A percentile compares a stretch with the other conserved stretches of the same genome.
These are phyloP conservation scores for Crithidia expoeki DNA, from an alignment of 208 protist species.

Conservation along the genomic window DNA sequence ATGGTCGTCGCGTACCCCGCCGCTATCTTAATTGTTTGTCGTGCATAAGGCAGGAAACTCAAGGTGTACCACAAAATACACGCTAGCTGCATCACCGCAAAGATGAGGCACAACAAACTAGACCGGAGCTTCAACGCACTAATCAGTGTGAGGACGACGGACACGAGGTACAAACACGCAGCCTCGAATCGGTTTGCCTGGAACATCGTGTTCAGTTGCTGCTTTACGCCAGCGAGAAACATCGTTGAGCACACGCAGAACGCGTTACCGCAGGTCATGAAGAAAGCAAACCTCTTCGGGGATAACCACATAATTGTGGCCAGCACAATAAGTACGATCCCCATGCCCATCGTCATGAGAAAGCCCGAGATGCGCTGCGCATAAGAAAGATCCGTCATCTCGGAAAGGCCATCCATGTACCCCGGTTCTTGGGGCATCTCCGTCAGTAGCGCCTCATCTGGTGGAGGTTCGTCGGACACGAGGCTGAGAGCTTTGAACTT, in stretches of 20 bases:
- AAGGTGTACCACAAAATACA: slow-evolving; percentile 89
- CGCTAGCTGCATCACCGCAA: slow-evolving; percentile 63
- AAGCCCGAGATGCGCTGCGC: slow-evolving; percentile 86
- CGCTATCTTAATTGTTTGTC: slow-evolving; percentile 54
- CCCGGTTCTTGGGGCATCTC: slow-evolving; percentile 59
- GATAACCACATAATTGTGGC: slow-evolving; percentile 60
- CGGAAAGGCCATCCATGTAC: slow-evolving; percentile 50
- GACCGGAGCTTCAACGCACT: slow-evolving; percentile 66
- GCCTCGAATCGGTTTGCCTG: slow-evolving; percentile 76
- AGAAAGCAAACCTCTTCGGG: slow-evolving; percentile 92
- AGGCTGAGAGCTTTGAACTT: slow-evolving; percentile 45
- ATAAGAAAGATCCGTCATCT: slow-evolving; percentile 82
- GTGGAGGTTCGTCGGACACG: slow-evolving; percentile 61
- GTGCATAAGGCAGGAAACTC: slow-evolving; percentile 89
- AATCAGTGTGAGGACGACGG: slow-evolving; percentile 74
- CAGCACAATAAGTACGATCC: slow-evolving; percentile 79
- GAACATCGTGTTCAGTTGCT: slow-evolving; percentile 85
- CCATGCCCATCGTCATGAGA: slow-evolving; percentile 82
- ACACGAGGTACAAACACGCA: slow-evolving; percentile 68
- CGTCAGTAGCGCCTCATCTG: slow-evolving; percentile 50
- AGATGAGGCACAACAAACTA: slow-evolving; percentile 62
- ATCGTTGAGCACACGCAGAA: slow-evolving; percentile 85
- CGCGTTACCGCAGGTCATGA: slow-evolving; percentile 88
- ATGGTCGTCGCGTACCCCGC: slow-evolving; percentile 30
- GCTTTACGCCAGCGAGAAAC: slow-evolving; percentile 82